Evolutionary conservation across 257 asterid species (phyloP).

Genomic region (Solanum chaucha): DNA sequence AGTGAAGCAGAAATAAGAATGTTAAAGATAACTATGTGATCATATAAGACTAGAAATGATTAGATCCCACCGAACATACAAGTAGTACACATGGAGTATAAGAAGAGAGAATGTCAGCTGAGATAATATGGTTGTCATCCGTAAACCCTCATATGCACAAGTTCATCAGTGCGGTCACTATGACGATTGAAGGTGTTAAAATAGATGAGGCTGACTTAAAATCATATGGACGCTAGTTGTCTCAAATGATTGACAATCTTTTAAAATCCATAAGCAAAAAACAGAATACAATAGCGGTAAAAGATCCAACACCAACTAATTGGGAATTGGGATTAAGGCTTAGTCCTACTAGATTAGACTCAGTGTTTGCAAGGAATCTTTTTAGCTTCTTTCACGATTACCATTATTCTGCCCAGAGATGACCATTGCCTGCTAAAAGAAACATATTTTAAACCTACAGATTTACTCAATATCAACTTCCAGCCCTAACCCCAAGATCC

Average conservation of each 20-base stretch:
- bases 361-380: background rate
- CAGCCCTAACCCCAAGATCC: background rate
- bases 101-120: background rate
- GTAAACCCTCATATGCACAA: background rate
- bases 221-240: background rate
- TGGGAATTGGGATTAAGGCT: background rate
- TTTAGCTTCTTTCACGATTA: background rate
- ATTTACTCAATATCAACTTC: background rate
- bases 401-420: background rate
- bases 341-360: background rate
- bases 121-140: background rate
- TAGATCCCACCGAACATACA: background rate
- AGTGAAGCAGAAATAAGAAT: background rate
- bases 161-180: background rate
- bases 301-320: background rate
- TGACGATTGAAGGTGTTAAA: background rate
- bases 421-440: background rate
- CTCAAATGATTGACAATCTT: background rate
- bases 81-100: background rate
- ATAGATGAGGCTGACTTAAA: background rate
- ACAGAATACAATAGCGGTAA: background rate
- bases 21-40: background rate
- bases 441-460: background rate
- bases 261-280: background rate
- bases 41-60: background rate